Conservation (phyloP, 78 protist genomes). For the Thecamonas trahens region DNA sequence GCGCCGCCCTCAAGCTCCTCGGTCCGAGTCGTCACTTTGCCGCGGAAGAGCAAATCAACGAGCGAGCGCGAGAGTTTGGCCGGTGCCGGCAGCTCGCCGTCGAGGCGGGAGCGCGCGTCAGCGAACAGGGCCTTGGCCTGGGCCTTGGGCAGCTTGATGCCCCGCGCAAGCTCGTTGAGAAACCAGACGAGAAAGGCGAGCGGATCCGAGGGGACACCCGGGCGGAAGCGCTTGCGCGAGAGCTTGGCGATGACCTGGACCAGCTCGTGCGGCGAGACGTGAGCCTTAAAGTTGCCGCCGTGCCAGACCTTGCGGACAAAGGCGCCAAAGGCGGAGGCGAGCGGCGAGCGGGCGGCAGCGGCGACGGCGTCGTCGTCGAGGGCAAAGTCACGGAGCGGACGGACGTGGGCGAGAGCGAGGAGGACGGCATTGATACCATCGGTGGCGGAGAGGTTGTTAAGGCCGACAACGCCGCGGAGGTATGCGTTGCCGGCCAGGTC, state of each 20-base stretch:
- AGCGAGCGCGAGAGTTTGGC: too few relatives aligned
- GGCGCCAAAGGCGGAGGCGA: slow-evolving; percentile 62
- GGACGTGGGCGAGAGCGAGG: slow-evolving; percentile 66
- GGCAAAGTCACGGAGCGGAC: slow-evolving; percentile 70
- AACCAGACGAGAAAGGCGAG: slow-evolving; percentile 72
- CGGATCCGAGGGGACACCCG: slow-evolving; percentile 60
- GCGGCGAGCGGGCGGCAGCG: too few relatives aligned
- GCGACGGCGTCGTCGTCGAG: slow-evolving; percentile 31
- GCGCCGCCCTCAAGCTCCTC: too few relatives aligned
- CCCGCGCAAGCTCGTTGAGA: slow-evolving; percentile 35
- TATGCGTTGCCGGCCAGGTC: slow-evolving; percentile 50
- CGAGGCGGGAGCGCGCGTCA: too few relatives aligned
- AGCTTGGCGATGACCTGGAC: slow-evolving; percentile 39
- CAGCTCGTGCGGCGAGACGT: slow-evolving; percentile 82
- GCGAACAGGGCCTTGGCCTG: too few relatives aligned
- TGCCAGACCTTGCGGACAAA: slow-evolving; percentile 81
- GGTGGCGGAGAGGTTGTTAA: slow-evolving; percentile 85
- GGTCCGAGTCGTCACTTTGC: too few relatives aligned
- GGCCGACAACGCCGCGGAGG: slow-evolving; percentile 79
- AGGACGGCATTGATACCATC: slow-evolving; percentile 84
- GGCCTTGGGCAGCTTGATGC: too few relatives aligned
- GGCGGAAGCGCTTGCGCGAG: slow-evolving; percentile 34
- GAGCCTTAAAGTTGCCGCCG: slow-evolving; percentile 76
- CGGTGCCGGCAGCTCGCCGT: too few relatives aligned
- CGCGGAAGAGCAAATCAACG: too few relatives aligned